Evolutionary conservation across 2,329 filamentous ascomycete genomes (phyloP), one percentile per base, ranked within the genome.

Genomic region (Chaetomiaceae sp.): DNA sequence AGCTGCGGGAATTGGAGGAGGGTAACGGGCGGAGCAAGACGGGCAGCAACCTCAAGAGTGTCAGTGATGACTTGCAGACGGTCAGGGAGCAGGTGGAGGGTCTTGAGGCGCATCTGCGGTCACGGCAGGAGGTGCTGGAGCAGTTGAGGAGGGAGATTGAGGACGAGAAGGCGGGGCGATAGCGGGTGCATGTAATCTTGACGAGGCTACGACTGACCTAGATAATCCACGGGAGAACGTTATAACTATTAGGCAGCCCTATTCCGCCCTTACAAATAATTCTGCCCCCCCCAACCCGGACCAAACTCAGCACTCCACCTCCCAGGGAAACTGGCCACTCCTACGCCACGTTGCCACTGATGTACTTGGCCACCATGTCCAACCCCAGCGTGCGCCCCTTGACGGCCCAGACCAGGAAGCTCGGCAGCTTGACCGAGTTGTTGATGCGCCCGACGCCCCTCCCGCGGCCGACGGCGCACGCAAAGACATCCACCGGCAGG

Each of bases 41-140:
- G 7, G 91, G 89, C 0, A 82, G 85, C 58, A 82, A 81, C 57
- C 69, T 97, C 56, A 87, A 91, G 71, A 83, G 85, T 34, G 83
- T 96, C 38, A 76, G 82, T 54, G 91, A 95, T 34, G 94, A 99
- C 71, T 81, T 99, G 67, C 81, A 87, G 64, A 88, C 89, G 42
- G 89, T 99, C n/a, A 86, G 82, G 65, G 92, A 97, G 72, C 92
- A 99, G 76, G 85, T 99, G 2, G 91, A 96, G 61, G 91, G 91
- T 1, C 70, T 99, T 61, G 91, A 95, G 74, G 74, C 77, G 57
- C 94, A 99, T 75, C 73, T 96, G 65, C 79, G 83, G 64, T 84
- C 84, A 61, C 79, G 94, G 57, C 83, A 92, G 71, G 82, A 85
- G 60, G 82, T 85, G 27, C 74, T 99, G 64, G 83, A 87, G 44